These are phyloP conservation scores for Monascus purpureus DNA, from an alignment of 495 filamentous ascomycete genomes.

Conservation along the genomic window DNA sequence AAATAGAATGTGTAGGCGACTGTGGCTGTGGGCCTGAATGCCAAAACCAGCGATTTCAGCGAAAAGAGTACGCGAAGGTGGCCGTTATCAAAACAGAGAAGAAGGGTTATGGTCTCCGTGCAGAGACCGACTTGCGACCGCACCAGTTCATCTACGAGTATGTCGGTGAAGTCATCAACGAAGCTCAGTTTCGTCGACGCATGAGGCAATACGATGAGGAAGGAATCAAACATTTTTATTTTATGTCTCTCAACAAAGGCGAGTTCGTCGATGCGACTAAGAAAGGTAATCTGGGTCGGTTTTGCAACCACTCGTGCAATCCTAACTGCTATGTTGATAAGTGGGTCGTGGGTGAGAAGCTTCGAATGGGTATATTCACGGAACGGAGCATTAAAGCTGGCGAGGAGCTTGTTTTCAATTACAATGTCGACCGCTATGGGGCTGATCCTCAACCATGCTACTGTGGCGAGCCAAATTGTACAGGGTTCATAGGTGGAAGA, in stretches of 20 bases:
- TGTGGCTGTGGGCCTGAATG: constrained; percentile 81
- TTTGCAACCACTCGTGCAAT: constrained; percentile 99
- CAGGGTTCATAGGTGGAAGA: constrained; percentile 91
- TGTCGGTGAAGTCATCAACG: constrained; percentile 95
- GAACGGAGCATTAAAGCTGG: constrained; percentile 72
- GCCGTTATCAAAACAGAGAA: constrained; percentile 94
- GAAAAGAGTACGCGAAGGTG: constrained; percentile 76
- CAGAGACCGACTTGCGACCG: constrained; percentile 58
- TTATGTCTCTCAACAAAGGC: constrained; percentile 94
- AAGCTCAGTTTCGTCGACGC: constrained; percentile 69
- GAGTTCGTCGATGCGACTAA: constrained; percentile 98
- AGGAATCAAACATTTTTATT: constrained; percentile 98
- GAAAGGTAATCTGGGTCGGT: constrained; percentile 87
- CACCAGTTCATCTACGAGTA: constrained; percentile 97
- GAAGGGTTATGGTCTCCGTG: constrained; percentile 86
- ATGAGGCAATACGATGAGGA: constrained; percentile 88
- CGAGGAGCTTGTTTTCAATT: constrained; percentile 99
- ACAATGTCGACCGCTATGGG: constrained; percentile 97
- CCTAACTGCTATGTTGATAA: constrained; percentile 99
- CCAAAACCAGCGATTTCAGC: constrained; percentile 92
- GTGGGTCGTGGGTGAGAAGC: constrained; percentile 96
- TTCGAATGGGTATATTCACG: constrained; percentile 98
- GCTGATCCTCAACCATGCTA: constrained; percentile 95
- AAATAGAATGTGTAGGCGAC: constrained; percentile 82
- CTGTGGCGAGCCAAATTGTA: constrained; percentile 89